Evolutionary conservation across 306 rosid genomes (phyloP).

Genomic region (Cicer pinnatifidum): DNA sequence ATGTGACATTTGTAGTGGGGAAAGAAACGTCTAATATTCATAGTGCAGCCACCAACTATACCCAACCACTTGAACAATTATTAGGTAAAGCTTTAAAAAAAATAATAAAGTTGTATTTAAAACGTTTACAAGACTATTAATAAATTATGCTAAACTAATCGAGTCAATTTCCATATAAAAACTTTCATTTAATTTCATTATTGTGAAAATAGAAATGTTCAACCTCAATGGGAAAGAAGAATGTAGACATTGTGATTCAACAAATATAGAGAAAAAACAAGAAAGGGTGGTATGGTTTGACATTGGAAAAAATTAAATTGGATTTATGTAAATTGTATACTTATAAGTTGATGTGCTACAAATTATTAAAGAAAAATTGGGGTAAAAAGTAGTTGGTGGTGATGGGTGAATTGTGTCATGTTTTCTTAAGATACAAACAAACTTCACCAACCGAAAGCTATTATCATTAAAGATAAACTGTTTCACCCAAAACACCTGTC

Average conservation of each 20-base stretch:
- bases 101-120: not conserved
- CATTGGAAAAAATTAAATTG: no score
- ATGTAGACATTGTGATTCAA: no score
- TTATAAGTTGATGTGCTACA: no score
- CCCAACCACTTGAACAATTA: constrained; percentile 29
- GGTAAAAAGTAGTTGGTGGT: no score
- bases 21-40: constrained; percentile 1
- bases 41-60: constrained; percentile 34
- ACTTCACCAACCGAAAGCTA: constrained; percentile 4
- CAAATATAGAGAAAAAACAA: no score
- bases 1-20: not conserved
- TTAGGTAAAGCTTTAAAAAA: not conserved
- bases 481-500: not conserved
- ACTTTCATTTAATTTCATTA: not conserved
- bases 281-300: no score
- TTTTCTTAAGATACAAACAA: not conserved
- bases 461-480: not conserved
- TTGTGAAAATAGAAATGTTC: not conserved
- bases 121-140: not conserved
- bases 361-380: no score
- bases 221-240: no score
- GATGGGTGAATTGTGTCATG: not conserved
- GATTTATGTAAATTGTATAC: no score
- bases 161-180: not conserved
- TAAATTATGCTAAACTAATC: not conserved